Evolutionary conservation across 2,329 filamentous ascomycete species (phyloP), one percentile per base, ranked within the genome.

Genomic region (Xylariaceae sp.): DNA sequence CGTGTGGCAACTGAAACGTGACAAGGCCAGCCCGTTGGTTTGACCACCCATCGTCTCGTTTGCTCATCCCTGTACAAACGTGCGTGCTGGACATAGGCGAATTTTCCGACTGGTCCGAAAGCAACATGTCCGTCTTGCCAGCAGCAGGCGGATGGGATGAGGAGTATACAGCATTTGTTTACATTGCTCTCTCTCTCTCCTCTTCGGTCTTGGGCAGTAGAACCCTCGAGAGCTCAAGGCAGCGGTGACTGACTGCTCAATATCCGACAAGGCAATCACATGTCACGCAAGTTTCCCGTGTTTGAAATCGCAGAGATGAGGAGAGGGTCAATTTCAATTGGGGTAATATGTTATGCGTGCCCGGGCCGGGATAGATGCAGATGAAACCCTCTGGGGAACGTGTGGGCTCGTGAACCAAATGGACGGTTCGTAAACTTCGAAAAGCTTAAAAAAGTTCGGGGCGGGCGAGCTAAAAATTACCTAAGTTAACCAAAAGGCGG

Each of bases 281-380:
- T 31, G 29, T 15, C n/a, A 14, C 13, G 23, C 27, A 36, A 32
- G 38, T 26, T 17, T 31, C 28, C 15, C 23, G 26, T 23, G 34
- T 23, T 29, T 15, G 24, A 29, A 17, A 9, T 14, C 11, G 33
- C n/a, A 15, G 19, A 27, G 15, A 32, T 23, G 31, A 14, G 12
- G 30, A 40, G 29, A n/a, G n/a, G n/a, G n/a, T n/a, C n/a, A n/a
- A n/a, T n/a, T n/a, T 44, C 44, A 47, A 44, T 44, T 17, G 40
- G 44, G 44, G 41, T 47, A 47, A 47, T 41, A 47, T 47, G 41
- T 38, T n/a, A n/a, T n/a, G n/a, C n/a, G n/a, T 29, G 40, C 24
- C 43, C 38, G 35, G 35, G 13, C 38, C 32, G 31, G 42, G 23
- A 41, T 33, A 19, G 36, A 39, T 36, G 34, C 31, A 28, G 21